Evolutionary conservation across 2,329 filamentous ascomycete species (phyloP).

Genomic region (Huntiella moniliformis): DNA sequence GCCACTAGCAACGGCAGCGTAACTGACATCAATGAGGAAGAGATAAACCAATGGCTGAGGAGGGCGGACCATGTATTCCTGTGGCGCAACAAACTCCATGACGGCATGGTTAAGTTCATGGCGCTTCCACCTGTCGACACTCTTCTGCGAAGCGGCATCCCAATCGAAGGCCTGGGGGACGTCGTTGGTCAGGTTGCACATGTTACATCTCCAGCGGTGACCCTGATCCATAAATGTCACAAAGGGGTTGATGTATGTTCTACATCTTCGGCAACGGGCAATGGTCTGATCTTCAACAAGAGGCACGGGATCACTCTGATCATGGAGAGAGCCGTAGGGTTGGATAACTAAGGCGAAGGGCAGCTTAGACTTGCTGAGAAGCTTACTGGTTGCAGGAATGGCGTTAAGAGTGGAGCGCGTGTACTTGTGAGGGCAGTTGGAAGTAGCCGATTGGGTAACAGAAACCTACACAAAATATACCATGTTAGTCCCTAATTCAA

Average conservation of each 20-base stretch:
- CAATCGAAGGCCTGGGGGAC: conserved; percentile 98
- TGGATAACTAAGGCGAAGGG: conserved; percentile 93
- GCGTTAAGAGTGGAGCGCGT: conserved; percentile 90
- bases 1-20: conserved; percentile 71
- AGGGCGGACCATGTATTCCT: conserved; percentile 98
- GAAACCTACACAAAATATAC: conserved; percentile 41
- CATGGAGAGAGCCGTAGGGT: conserved; percentile 82
- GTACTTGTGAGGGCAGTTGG: conserved; percentile 87
- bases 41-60: conserved; percentile 90
- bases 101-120: conserved; percentile 91
- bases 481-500: not conserved
- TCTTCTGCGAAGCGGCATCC: conserved; percentile 83
- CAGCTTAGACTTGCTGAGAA: conserved; percentile 91
- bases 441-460: conserved; percentile 73
- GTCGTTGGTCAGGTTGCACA: conserved; percentile 98
- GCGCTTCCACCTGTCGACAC: conserved; percentile 77
- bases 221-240: conserved; percentile 93
- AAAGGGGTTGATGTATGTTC: conserved; percentile 95
- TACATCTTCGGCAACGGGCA: conserved; percentile 82
- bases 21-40: conserved; percentile 90
- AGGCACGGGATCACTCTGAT: conserved; percentile 77
- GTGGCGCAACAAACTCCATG: conserved; percentile 90
- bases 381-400: conserved; percentile 74
- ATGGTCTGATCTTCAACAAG: conserved; percentile 95
- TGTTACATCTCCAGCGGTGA: conserved; percentile 96